Base-by-base conservation (phyloP, 2,329 filamentous ascomycete genomes). In the Talaromyces sp. region DNA sequence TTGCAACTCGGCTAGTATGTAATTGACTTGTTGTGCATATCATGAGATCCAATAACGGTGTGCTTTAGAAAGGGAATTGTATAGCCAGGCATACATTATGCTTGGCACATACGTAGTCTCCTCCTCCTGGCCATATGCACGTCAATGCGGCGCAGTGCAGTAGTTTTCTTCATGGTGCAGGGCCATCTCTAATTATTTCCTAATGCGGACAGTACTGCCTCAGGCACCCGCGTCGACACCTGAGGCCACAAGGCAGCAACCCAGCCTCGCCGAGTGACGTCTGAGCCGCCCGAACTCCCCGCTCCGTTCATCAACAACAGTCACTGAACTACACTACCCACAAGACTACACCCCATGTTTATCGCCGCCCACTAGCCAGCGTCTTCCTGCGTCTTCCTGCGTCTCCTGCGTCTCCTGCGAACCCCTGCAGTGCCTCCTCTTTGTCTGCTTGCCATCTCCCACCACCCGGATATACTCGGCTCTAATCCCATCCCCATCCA, bases 191-290 rank as follows among this genome's bases (percentile, higher is more conserved):
- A 39, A n/a, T 39, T 52, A 60, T 60, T 39, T 52, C 59, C 59
- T 60, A 60, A 57, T 30, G 13, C 54, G 59, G 59, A 39, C 33
- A 25, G 3, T 13, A n/a, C 11, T 56, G 54, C 33, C 28, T n/a
- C 9, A 42, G 39, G 33, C 33, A 36, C 11, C 11, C 2, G 19
- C 11, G 33, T 7, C 13, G 54, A 17, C 25, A n/a, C 53, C 53
- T 60, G 19, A 57, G 58, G 59, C 59, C 11, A 17, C 42, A 55
- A 17, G 17, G 51, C 54, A 27, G 54, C 33, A 25, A 28, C 15
- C 39, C 54, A 15, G 53, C 32, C 53, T 1, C 36, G 15, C 36
- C 36, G 36, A 39, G 30, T 55, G 58, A 53, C 49, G 52, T 39
- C 58, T 54, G 25, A 55, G 19, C 22, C n/a, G 53, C 33, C 33